Conservation (phyloP, 768 basidiomycete species). For the Calocybe cyanea region DNA sequence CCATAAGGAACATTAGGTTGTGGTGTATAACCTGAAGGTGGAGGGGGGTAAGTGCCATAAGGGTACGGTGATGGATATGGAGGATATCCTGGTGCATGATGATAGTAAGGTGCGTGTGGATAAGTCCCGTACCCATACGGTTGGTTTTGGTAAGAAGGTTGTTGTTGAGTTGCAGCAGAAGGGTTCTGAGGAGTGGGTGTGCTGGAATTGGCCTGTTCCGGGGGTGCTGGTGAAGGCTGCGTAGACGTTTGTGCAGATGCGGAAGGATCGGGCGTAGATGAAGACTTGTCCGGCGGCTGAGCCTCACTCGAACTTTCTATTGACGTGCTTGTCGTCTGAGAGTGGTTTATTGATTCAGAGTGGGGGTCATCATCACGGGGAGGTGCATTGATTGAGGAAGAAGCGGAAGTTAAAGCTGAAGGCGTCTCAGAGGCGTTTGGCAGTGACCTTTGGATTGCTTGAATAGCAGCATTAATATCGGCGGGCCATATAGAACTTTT, state of each 20-base stretch:
- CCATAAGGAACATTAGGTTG: conserved; percentile 29
- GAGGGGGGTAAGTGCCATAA: conserved; percentile 19
- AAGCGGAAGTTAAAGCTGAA: conserved; percentile 14
- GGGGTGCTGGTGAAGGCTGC: conserved; percentile 15
- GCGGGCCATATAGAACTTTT: conserved; percentile 70
- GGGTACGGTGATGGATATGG: conserved; percentile 25
- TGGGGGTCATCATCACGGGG: conserved; percentile 19
- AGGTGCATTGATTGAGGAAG: not conserved
- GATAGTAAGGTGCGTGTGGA: conserved; percentile 66
- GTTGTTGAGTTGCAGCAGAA: conserved; percentile 12
- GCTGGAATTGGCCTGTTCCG: conserved; percentile 17
- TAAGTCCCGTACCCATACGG: conserved; percentile 56
- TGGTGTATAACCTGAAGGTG: conserved; percentile 23
- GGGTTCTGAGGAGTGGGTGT: conserved; percentile 9
- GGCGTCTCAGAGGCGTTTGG: conserved; percentile 16
- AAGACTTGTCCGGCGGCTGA: conserved; percentile 23
- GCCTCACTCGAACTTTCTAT: conserved; percentile 17
- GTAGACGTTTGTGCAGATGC: conserved; percentile 1
- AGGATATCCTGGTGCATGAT: conserved; percentile 43
- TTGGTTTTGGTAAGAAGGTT: conserved; percentile 45
- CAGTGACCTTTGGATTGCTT: conserved; percentile 38
- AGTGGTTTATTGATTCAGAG: conserved; percentile 13
- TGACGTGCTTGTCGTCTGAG: conserved; percentile 14
- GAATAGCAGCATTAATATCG: conserved; percentile 64
- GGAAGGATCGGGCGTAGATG: conserved; percentile 17